Evolutionary conservation across 2,329 filamentous ascomycete species (phyloP), one percentile per base, ranked within the genome.

Genomic region (Pseudohalonectria lignicola): DNA sequence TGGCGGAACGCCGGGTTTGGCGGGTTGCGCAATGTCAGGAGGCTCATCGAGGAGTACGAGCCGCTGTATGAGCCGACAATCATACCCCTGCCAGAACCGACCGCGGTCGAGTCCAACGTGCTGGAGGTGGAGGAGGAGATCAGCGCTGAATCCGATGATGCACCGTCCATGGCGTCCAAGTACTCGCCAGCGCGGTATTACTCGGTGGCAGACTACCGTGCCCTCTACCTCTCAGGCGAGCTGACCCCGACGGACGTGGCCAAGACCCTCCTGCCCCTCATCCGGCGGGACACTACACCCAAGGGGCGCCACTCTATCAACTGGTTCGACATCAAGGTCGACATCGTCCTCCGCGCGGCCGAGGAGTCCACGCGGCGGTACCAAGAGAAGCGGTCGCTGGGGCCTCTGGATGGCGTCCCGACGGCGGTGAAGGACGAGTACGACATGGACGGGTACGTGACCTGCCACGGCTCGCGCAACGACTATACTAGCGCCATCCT

Each of bases 401-500:
- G 80, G 0, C 66, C 74, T 1, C 62, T 88, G 0, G 83, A 87
- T 47, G 84, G 83, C 7, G 70, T 88, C 0, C 83, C 82, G 0
- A 72, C 86, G 5, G 79, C 74, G 0, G 71, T 86, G 36, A 88
- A 88, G 59, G 83, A 88, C 48, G 82, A 87, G 53, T 74, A 83
- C 36, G 78, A 86, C 52, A 59, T 90, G 18, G 72, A 75, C n/a
- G 84, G 82, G 1, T 87, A 90, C 54, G 66, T 67, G 31, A 80
- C 74, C 30, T 79, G 67, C 10, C 64, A 83, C 31, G 80, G 79
- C 7, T 76, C 74, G 9, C 64, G 63, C 25, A 63, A 75, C 44
- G 73, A 81, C 49, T 81, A 77, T 49, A 76, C 68, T 1, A 59
- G 66, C 7, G 52, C 62, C 11, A 59, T 61, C 5, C 41, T 45